Percentiles rank a stretch among this genome's conserved stretches.
phyloP scores from a whole-genome alignment of 129 eudicot species.

The Deinandra increscens region DNA sequence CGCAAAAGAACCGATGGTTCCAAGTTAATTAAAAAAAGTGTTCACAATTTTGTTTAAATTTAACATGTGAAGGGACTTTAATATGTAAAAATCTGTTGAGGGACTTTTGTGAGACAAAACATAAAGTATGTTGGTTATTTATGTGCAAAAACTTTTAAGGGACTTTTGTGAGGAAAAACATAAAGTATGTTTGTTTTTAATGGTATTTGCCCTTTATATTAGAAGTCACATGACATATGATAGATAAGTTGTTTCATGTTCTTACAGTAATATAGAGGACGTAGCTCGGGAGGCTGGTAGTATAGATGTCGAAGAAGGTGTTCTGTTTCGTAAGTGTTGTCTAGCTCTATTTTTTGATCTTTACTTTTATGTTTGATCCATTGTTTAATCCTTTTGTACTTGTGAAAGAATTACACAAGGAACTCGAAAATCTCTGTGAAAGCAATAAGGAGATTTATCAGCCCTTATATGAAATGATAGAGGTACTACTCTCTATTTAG shows the following conservation, averaged over 20 bases:
- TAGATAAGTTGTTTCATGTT: background rate
- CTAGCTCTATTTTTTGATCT: background rate
- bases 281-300: slow-evolving; percentile 89
- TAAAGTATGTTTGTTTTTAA: too few species aligned
- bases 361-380: background rate
- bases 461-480: slow-evolving; percentile 75
- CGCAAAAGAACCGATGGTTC: too few species aligned
- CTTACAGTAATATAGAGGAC: slow-evolving; percentile 89
- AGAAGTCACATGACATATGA: background rate
- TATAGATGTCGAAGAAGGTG: slow-evolving; percentile 69
- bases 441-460: slow-evolving; percentile 50
- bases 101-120: too few species aligned
- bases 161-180: too few species aligned
- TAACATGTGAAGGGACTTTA: too few species aligned
- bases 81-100: too few species aligned
- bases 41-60: too few species aligned
- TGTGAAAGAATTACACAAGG: slow-evolving; percentile 64
- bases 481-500: slow-evolving; percentile 41
- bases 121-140: too few species aligned
- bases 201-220: too few species aligned
- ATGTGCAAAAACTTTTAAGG: too few species aligned
- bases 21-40: too few species aligned
- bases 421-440: slow-evolving; percentile 53
- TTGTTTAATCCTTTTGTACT: slow-evolving; percentile 25
- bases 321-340: slow-evolving; percentile 60